Evolutionary conservation across 805 yeast species (phyloP), one percentile per base, ranked within the genome.

Genomic region (Priceomyces fermenticarens): DNA sequence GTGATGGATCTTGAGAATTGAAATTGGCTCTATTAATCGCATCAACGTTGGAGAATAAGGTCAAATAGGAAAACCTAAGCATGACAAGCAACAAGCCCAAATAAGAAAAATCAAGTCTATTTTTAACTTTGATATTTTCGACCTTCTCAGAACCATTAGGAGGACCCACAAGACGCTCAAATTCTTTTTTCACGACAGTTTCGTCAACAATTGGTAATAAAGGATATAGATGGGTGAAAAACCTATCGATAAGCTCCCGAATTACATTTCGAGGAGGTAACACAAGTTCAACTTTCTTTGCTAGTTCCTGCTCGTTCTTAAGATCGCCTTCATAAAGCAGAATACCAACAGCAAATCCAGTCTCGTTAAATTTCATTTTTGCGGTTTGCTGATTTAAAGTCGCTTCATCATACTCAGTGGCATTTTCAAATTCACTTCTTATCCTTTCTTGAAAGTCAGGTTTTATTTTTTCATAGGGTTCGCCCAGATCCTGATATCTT

Each of bases 161-260:
- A 2, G 32, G 30, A 3, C 49, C 49, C 12, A 45, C 31, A 7
- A 40, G 33, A 10, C 20, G n/a, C 8, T 29, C 26, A 3, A 45
- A 30, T 15, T 35, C 38, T 10, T 40, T 53, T 14, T 51, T 53
- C 36, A 73, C 73, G 28, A 47, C 46, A 10, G 44, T 51, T 44
- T 66, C 63, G 43, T 72, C 76, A 10, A 75, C 35, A 38, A 54
- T 66, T 2, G 80, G 80, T 45, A 63, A 57, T 44, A 65, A 70
- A 0, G 77, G 72, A 47, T 73, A 72, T 4, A 73, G 52, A 42
- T 57, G 59, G 20, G 56, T 53, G 54, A 70, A 74, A 49, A 66
- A 76, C 8, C 77, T 46, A 17, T 61, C 62, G 17, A 74, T 44
- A 20, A 72, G 58, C 16, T 64, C 41, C 70, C 71, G 72, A 7